Percentiles rank a stretch among this genome's conserved stretches.
Conservation (phyloP, 148 eudicot species). For the Vaccinium vitisidaea region DNA sequence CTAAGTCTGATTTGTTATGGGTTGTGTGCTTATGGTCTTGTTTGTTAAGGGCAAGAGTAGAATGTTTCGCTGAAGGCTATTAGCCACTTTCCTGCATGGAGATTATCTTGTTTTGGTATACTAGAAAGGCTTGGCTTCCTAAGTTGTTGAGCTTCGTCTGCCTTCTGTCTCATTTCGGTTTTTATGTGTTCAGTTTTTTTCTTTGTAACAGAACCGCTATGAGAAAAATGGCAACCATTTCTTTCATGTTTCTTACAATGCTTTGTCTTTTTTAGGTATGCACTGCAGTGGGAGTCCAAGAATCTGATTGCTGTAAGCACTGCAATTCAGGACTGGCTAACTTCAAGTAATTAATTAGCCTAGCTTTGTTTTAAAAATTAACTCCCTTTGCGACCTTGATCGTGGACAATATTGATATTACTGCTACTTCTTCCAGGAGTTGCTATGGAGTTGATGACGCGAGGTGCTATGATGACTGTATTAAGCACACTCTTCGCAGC, state of each 20-base stretch:
- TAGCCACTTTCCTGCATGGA: constrained; percentile 13
- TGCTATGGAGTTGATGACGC: constrained; percentile 81
- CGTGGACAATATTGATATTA: constrained; percentile 15
- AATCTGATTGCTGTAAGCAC: constrained; percentile 94
- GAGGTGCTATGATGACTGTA: constrained; percentile 98
- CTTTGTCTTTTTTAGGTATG: constrained; percentile 56
- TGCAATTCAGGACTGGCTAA: constrained; percentile 96
- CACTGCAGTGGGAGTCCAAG: constrained; percentile 95
- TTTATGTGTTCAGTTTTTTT: background rate
- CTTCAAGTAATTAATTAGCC: constrained; percentile 61
- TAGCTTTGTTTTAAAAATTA: background rate
- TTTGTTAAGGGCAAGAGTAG: background rate
- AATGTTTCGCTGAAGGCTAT: background rate
- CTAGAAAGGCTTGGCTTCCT: constrained; percentile 11
- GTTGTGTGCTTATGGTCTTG: background rate
- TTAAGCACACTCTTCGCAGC: constrained; percentile 73
- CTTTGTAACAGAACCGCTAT: background rate
- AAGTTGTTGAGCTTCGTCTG: background rate
- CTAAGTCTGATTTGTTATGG: background rate
- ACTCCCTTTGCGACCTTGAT: background rate
- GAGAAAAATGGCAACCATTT: constrained; percentile 4
- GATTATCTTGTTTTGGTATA: background rate
- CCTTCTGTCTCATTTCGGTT: constrained; percentile 9
- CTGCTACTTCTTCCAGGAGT: constrained; percentile 48
- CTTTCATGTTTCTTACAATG: constrained; percentile 9